Conservation (phyloP, 1,139 yeast genomes). For the Meyerozyma sp. region DNA sequence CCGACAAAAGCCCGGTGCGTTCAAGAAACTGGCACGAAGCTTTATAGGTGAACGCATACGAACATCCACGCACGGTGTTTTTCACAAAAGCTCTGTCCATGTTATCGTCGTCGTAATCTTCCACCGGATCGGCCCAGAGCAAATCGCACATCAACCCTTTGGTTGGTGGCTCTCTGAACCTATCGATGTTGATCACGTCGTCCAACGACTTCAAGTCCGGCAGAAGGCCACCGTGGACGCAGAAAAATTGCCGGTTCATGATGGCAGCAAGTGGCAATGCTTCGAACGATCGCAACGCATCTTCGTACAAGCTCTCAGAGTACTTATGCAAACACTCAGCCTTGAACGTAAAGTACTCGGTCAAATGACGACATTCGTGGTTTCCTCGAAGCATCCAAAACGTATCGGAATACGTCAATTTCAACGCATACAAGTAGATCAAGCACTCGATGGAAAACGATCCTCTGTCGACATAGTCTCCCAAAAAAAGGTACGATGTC, state of each 20-base stretch:
- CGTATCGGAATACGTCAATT: slow-evolving; percentile 69
- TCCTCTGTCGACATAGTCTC: slow-evolving; percentile 96
- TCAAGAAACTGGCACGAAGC: slow-evolving; percentile 83
- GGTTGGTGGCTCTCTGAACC: slow-evolving; percentile 93
- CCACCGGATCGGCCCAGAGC: slow-evolving; percentile 94
- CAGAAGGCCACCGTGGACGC: slow-evolving; percentile 97
- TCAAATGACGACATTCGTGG: slow-evolving; percentile 91
- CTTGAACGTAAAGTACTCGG: slow-evolving; percentile 91
- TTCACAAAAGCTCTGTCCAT: slow-evolving; percentile 47
- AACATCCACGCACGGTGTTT: slow-evolving; percentile 87
- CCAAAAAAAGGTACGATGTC: slow-evolving; percentile 79
- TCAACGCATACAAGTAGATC: slow-evolving; percentile 72
- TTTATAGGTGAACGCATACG: slow-evolving; percentile 80
- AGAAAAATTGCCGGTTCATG: slow-evolving; percentile 90
- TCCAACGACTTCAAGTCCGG: slow-evolving; percentile 73
- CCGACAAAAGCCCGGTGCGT: slow-evolving; percentile 70
- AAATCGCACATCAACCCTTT: slow-evolving; percentile 92
- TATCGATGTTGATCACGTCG: slow-evolving; percentile 64
- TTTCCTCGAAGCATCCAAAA: slow-evolving; percentile 89
- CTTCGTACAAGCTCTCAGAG: slow-evolving; percentile 61
- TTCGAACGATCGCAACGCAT: slow-evolving; percentile 75
- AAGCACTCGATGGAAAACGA: slow-evolving; percentile 87
- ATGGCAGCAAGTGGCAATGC: slow-evolving; percentile 89
- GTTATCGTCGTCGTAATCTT: slow-evolving; percentile 73
- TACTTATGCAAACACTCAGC: slow-evolving; percentile 89